These are phyloP conservation scores for Nothophytophthora sp. DNA, from an alignment of 352 stramenopile species.

Conservation along the genomic window DNA sequence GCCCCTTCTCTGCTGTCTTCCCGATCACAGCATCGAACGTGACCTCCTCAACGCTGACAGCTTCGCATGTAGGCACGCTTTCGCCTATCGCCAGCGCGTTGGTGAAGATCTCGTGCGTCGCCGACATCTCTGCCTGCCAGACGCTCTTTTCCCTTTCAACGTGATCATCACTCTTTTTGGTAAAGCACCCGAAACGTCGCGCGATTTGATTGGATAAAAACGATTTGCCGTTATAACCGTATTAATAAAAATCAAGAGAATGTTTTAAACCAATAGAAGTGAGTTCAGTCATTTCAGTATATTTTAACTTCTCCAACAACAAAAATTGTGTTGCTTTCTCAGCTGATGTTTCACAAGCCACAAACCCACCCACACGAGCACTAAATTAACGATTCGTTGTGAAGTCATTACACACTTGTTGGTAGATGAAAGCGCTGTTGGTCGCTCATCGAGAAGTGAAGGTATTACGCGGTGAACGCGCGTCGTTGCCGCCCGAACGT, in stretches of 20 bases:
- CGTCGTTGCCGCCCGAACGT: no score
- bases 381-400: no score
- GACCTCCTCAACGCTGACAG: neutral
- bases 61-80: neutral
- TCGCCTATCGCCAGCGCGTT: neutral
- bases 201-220: slow-evolving; percentile 16
- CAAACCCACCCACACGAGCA: no score
- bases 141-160: neutral
- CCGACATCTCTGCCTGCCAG: neutral
- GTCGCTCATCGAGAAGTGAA: no score
- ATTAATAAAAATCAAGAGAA: slow-evolving; percentile 2
- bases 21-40: slow-evolving; percentile 27
- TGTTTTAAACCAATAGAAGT: no score
- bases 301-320: no score
- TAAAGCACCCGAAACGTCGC: neutral
- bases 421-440: no score
- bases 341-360: no score
- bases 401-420: no score
- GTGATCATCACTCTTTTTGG: neutral
- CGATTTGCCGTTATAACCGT: neutral
- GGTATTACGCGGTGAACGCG: no score
- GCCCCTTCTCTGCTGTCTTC: slow-evolving; percentile 34
- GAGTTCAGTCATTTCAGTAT: no score
- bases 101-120: neutral
- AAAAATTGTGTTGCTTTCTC: no score